Evolutionary conservation across 2,329 filamentous ascomycete genomes (phyloP).

Genomic region (Aureobasidium sp.): DNA sequence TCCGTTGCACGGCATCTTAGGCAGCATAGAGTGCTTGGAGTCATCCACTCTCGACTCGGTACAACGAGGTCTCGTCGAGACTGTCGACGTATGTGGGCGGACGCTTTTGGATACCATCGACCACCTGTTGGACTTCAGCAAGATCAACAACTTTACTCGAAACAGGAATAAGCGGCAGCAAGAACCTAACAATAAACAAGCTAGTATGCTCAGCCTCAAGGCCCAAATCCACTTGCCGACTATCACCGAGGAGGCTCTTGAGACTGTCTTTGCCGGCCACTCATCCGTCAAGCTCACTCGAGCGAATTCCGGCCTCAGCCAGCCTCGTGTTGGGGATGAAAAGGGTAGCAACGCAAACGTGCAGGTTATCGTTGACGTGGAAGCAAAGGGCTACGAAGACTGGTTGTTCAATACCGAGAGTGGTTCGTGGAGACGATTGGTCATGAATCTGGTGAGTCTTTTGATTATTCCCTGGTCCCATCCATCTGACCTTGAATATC

Average conservation of each 20-base stretch:
- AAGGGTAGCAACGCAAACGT: too few relatives aligned
- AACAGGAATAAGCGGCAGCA: constrained; percentile 4
- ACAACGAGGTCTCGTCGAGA: constrained; percentile 39
- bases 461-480: not conserved
- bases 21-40: constrained; percentile 44
- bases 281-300: constrained; percentile 20
- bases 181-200: constrained; percentile 13
- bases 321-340: not conserved
- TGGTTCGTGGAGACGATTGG: constrained; percentile 33
- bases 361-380: constrained; percentile 39
- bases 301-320: constrained; percentile 35
- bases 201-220: constrained; percentile 22
- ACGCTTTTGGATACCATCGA: constrained; percentile 46
- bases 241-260: constrained; percentile 48
- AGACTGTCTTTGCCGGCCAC: constrained; percentile 36
- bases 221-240: constrained; percentile 36
- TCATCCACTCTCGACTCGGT: constrained; percentile 37
- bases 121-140: constrained; percentile 39
- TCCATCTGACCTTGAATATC: too few relatives aligned
- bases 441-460: constrained; percentile 21
- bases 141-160: constrained; percentile 34
- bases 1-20: constrained; percentile 43
- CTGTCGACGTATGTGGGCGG: constrained; percentile 44
- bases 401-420: constrained; percentile 41
- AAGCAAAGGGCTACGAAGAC: constrained; percentile 26